A percentile compares a stretch with the other conserved stretches of the same genome.
These are phyloP conservation scores for Fusarium sp. DNA, from an alignment of 2,329 filamentous ascomycete species.

Conservation along the genomic window DNA sequence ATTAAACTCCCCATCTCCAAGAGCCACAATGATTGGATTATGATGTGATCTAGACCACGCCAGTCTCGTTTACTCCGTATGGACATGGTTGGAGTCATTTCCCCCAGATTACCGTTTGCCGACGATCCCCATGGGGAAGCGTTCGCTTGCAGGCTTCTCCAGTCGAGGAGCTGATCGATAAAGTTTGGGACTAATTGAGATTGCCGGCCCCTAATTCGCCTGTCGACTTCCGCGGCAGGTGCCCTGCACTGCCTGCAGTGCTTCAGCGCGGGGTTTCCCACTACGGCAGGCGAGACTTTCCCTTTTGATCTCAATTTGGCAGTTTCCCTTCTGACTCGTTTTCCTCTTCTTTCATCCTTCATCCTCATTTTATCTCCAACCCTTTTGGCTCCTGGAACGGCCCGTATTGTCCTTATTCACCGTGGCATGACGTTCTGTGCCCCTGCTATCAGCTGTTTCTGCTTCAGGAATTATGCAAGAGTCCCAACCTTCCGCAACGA, in stretches of 20 bases:
- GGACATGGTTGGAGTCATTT: not conserved
- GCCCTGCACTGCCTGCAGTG: not conserved
- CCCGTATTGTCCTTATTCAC: slow-evolving; percentile 7
- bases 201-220: slow-evolving; percentile 13
- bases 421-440: slow-evolving; percentile 14
- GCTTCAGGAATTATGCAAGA: slow-evolving; percentile 39
- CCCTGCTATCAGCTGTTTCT: slow-evolving; percentile 4
- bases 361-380: slow-evolving; percentile 11
- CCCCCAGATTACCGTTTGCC: slow-evolving; percentile 28
- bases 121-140: slow-evolving; percentile 39
- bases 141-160: not conserved
- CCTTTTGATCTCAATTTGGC: slow-evolving; percentile 27
- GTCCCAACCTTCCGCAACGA: slow-evolving; percentile 16
- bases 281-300: slow-evolving; percentile 7
- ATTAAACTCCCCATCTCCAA: not conserved
- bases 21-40: slow-evolving; percentile 26
- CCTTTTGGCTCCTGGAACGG: slow-evolving; percentile 2
- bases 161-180: slow-evolving; percentile 11
- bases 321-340: slow-evolving; percentile 31
- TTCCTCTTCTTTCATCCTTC: slow-evolving; percentile 12
- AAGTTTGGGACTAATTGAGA: slow-evolving; percentile 12
- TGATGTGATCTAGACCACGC: slow-evolving; percentile 18
- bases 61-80: slow-evolving; percentile 15
- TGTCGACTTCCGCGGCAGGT: not conserved
- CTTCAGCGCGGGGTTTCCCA: slow-evolving; percentile 20